phyloP scores from a whole-genome alignment of 2,329 filamentous ascomycete species.

The Fusarium sp. region DNA sequence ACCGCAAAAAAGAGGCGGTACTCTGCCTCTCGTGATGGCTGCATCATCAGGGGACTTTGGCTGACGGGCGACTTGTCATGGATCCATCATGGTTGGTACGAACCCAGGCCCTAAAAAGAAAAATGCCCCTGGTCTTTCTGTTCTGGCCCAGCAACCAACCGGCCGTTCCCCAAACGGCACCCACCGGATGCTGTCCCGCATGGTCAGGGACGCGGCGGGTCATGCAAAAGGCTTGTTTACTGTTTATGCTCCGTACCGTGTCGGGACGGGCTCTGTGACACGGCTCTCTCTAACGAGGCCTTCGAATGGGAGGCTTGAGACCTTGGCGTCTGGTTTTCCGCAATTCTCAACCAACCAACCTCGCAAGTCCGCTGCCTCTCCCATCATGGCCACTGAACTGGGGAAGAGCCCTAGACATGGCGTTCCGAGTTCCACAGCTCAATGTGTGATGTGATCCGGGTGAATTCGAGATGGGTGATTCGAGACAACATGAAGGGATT shows the following conservation, averaged over 20 bases:
- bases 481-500: slow-evolving; percentile 16
- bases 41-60: slow-evolving; percentile 22
- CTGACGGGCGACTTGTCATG: slow-evolving; percentile 19
- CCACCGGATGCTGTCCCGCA: slow-evolving; percentile 32
- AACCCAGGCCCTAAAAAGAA: slow-evolving; percentile 32
- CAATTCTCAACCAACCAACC: not conserved
- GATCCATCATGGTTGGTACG: slow-evolving; percentile 22
- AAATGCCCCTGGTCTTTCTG: slow-evolving; percentile 12
- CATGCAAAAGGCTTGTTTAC: slow-evolving; percentile 44
- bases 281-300: slow-evolving; percentile 1
- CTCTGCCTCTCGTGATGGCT: slow-evolving; percentile 18
- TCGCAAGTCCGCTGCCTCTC: not conserved
- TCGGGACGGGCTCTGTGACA: not conserved
- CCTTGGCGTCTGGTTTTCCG: slow-evolving; percentile 21
- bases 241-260: slow-evolving; percentile 26
- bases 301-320: slow-evolving; percentile 18
- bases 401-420: slow-evolving; percentile 11
- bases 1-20: not conserved
- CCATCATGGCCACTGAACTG: slow-evolving; percentile 8
- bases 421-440: not conserved
- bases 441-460: slow-evolving; percentile 1
- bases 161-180: slow-evolving; percentile 31
- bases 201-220: slow-evolving; percentile 35
- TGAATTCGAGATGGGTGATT: not conserved
- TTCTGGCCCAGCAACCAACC: slow-evolving; percentile 25